These are phyloP conservation scores for Alternaria triticimaculans DNA, from an alignment of 2,329 filamentous ascomycete species.

Conservation along the genomic window DNA sequence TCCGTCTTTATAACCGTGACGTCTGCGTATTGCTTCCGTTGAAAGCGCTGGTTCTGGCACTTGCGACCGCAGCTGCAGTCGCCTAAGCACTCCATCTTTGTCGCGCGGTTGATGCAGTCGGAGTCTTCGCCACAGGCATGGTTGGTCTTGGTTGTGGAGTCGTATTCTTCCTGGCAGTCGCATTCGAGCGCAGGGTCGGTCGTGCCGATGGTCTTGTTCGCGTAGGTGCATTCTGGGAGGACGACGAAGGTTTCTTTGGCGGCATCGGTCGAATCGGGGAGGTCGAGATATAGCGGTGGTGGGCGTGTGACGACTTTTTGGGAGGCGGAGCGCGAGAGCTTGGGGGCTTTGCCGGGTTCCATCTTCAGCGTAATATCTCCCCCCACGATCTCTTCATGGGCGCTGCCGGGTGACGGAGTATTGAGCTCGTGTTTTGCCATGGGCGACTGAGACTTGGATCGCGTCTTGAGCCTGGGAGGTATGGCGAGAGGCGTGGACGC, in stretches of 20 bases:
- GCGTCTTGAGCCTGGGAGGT: slow-evolving; percentile 35
- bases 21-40: slow-evolving; percentile 84
- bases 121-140: slow-evolving; percentile 93
- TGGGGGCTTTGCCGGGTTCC: slow-evolving; percentile 69
- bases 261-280: slow-evolving; percentile 79
- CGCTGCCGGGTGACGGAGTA: slow-evolving; percentile 47
- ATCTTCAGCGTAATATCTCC: slow-evolving; percentile 68
- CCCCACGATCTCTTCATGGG: slow-evolving; percentile 62
- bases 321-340: slow-evolving; percentile 74
- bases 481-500: slow-evolving; percentile 38
- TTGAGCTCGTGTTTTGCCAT: slow-evolving; percentile 36
- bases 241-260: slow-evolving; percentile 79
- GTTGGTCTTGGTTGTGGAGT: slow-evolving; percentile 65
- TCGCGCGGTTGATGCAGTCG: slow-evolving; percentile 97
- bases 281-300: slow-evolving; percentile 72
- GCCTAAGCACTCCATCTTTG: slow-evolving; percentile 93
- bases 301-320: slow-evolving; percentile 71
- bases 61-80: slow-evolving; percentile 86
- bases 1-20: slow-evolving; percentile 97
- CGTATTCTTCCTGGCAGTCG: slow-evolving; percentile 92
- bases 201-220: slow-evolving; percentile 86
- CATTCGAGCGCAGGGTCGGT: slow-evolving; percentile 95
- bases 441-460: slow-evolving; percentile 43
- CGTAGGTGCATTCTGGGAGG: slow-evolving; percentile 86
- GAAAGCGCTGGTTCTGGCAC: slow-evolving; percentile 95